A percentile compares a stretch with the other conserved stretches of the same genome.
phyloP scores from a whole-genome alignment of 73 alveolate species.

The Vitrella brassicaformis region DNA sequence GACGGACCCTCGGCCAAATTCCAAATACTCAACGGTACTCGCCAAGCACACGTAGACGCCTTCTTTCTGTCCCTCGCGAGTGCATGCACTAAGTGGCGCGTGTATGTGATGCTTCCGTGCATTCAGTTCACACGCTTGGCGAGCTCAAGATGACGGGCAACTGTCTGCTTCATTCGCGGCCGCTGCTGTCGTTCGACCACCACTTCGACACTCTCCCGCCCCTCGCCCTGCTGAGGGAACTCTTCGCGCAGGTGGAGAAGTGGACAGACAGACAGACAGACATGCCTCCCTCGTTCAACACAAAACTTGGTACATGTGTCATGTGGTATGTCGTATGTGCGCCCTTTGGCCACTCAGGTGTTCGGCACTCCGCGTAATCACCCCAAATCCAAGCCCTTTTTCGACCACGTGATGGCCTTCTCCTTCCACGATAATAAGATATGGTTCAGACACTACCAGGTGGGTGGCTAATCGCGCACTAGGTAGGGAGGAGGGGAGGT shows the following conservation, averaged over 20 bases:
- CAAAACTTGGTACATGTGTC: too few relatives aligned
- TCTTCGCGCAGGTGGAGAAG: slow-evolving; percentile 47
- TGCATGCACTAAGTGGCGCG: too few relatives aligned
- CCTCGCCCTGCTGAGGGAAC: slow-evolving; percentile 60
- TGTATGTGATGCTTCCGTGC: too few relatives aligned
- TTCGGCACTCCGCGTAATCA: slow-evolving; percentile 83
- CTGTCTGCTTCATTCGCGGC: slow-evolving; percentile 67
- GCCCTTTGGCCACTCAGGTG: slow-evolving; percentile 32
- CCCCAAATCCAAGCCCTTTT: slow-evolving; percentile 88
- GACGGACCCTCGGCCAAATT: slow-evolving; percentile 81
- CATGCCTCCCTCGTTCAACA: too few relatives aligned
- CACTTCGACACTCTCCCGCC: slow-evolving; percentile 46
- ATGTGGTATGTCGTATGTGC: too few relatives aligned
- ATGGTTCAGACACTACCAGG: slow-evolving; percentile 67
- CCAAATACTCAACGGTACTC: slow-evolving; percentile 42
- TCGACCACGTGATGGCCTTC: slow-evolving; percentile 53
- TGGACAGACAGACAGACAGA: too few relatives aligned
- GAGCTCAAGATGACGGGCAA: slow-evolving; percentile 81
- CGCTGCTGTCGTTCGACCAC: slow-evolving; percentile 74
- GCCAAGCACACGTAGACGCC: too few relatives aligned
- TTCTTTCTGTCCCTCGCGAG: too few relatives aligned
- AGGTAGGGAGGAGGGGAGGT: too few relatives aligned
- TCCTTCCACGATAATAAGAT: background rate
- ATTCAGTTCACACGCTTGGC: slow-evolving; percentile 47
- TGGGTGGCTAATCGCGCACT: slow-evolving; percentile 18